A percentile compares a stretch with the other conserved stretches of the same genome.
Evolutionary conservation across 768 basidiomycete genomes (phyloP).

Genomic region (Myochromella boudieri): DNA sequence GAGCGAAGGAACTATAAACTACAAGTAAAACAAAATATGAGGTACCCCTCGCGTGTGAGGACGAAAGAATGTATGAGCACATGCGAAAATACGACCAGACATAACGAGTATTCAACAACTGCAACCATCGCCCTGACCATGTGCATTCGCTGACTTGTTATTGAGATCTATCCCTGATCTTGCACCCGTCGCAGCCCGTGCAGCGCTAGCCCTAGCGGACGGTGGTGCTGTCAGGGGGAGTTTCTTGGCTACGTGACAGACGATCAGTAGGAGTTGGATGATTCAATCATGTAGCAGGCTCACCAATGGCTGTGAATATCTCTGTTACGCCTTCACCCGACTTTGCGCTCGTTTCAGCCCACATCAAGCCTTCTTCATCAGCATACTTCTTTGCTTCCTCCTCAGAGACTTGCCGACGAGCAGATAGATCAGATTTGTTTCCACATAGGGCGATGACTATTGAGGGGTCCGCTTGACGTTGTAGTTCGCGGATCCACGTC

Average conservation of each 20-base stretch:
- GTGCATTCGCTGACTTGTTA: slow-evolving; percentile 52
- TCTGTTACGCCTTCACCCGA: slow-evolving; percentile 82
- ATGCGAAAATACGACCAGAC: no score
- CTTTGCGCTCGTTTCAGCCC: slow-evolving; percentile 92
- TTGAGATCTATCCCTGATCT: slow-evolving; percentile 81
- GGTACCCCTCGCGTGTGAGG: slow-evolving; percentile 20
- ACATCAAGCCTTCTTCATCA: slow-evolving; percentile 89
- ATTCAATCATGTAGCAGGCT: slow-evolving; percentile 19
- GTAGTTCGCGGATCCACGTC: slow-evolving; percentile 94
- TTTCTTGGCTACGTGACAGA: slow-evolving; percentile 71
- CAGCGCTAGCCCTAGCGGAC: slow-evolving; percentile 55
- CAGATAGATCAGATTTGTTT: slow-evolving; percentile 89
- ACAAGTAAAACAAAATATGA: slow-evolving; percentile 27
- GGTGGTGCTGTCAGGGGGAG: slow-evolving; percentile 80
- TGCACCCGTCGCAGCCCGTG: slow-evolving; percentile 49
- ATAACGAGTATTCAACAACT: slow-evolving; percentile 76
- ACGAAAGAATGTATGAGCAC: slow-evolving; percentile 17
- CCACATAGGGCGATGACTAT: slow-evolving; percentile 96
- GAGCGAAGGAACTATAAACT: slow-evolving; percentile 29
- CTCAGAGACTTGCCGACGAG: slow-evolving; percentile 79
- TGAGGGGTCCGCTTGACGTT: slow-evolving; percentile 95
- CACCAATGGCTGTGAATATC: slow-evolving; percentile 85
- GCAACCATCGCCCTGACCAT: slow-evolving; percentile 64
- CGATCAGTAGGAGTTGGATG: slow-evolving; percentile 7
- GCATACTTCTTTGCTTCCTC: slow-evolving; percentile 94